Percentiles rank a stretch among this genome's conserved stretches.
Conservation (phyloP, 192 early-diverging fungal species). For the Jimgerdemannia lactiflua region DNA sequence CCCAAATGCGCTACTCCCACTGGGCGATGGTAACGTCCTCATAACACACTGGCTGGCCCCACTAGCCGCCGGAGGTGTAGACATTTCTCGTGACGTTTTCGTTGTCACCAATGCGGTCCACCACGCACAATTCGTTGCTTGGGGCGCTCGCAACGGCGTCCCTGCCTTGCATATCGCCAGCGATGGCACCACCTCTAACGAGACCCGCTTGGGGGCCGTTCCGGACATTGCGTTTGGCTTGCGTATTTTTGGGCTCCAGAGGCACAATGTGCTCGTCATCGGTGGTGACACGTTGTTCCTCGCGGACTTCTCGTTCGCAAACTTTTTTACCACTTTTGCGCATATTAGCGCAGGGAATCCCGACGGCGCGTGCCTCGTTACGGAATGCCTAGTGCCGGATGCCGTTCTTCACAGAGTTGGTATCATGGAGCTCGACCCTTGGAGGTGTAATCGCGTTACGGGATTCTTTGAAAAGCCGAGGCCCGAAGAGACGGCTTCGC, state of each 20-base stretch:
- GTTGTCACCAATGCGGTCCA: conserved; percentile 47
- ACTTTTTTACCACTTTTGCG: conserved; percentile 28
- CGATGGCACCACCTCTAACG: conserved; percentile 47
- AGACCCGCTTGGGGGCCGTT: conserved; percentile 52
- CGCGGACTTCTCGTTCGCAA: conserved; percentile 43
- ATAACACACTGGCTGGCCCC: conserved; percentile 38
- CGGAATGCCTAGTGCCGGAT: conserved; percentile 39
- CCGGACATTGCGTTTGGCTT: conserved; percentile 46
- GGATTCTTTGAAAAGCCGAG: conserved; percentile 57
- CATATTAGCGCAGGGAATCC: not conserved
- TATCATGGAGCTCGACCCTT: conserved; percentile 38
- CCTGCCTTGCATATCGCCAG: conserved; percentile 38
- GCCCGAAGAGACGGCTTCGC: conserved; percentile 28
- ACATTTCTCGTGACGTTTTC: conserved; percentile 22
- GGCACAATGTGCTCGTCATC: conserved; percentile 42
- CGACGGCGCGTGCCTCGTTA: conserved; percentile 36
- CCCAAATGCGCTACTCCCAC: conserved; percentile 47
- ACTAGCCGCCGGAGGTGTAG: conserved; percentile 8
- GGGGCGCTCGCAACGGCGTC: conserved; percentile 35
- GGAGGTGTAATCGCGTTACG: conserved; percentile 25
- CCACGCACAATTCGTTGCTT: conserved; percentile 38
- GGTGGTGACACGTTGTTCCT: conserved; percentile 62
- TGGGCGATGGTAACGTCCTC: conserved; percentile 35
- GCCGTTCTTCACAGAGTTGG: conserved; percentile 49
- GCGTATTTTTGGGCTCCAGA: conserved; percentile 18